Evolutionary conservation across 306 rosid genomes (phyloP), one percentile per base, ranked within the genome.

Genomic region (Cicer judaicum): DNA sequence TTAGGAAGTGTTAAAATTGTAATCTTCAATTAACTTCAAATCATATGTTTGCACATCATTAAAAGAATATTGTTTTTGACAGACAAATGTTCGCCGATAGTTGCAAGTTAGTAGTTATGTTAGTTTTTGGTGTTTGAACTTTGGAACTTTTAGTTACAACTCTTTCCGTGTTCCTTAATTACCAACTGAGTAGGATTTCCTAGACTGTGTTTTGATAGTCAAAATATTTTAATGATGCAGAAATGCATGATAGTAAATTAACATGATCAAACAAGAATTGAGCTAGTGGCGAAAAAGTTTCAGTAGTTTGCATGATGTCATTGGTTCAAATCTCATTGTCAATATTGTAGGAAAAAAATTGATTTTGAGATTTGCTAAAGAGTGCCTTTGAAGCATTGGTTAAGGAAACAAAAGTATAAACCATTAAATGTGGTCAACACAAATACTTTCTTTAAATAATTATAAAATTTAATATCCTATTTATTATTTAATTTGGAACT

Each of bases 381-480:
- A 12, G 66, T 73, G 38, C n/a, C 52, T 21, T 16, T 73, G 48
- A 52, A 29, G 13, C 59, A 29, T 6, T 14, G 68, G 5, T 34
- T n/a, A 73, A 59, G 59, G 70, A 38, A 59, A 44, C 24, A 44
- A 14, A 29, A 57, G 12, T 24, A 10, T 52, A 13, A 19, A 29
- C 0, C 41, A n/a, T 44, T 36, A 73, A n/a, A 29, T 14, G 8
- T 46, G 24, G n/a, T 21, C n/a, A 42, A 56, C 38, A 4, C 41
- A 8, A 3, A 40, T 13, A 55, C 48, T 55, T 72, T 72, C 34
- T 43, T 34, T 29, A 57, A 72, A 43, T 73, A 59, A 11, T 64
- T 59, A 7, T 15, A 24, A 42, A n/a, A 43, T 12, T 21, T 72
- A 8, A 19, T 24, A 21, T 39, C 7, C 34, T 43, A 40, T 73